Conservation (phyloP, 306 rosid species). For the Malus sylvestris region DNA sequence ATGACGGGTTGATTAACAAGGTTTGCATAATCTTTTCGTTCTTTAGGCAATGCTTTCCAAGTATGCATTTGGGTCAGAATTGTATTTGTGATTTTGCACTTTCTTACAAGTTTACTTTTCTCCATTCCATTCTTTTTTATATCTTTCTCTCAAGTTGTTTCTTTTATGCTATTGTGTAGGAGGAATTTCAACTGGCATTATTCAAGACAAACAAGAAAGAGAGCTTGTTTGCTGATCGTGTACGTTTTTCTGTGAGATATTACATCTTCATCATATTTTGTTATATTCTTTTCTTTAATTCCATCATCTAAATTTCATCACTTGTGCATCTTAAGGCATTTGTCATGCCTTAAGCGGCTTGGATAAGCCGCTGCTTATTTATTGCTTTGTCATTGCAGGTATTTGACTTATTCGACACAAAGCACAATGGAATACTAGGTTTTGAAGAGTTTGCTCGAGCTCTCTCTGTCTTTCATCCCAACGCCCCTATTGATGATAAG, state of each 20-base stretch:
- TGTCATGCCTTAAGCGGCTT: slow-evolving; percentile 10
- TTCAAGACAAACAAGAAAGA: slow-evolving; percentile 98
- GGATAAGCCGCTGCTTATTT: slow-evolving; percentile 10
- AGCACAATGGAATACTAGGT: slow-evolving; percentile 95
- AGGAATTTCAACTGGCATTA: slow-evolving; percentile 91
- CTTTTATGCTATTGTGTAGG: slow-evolving; percentile 40
- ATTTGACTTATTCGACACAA: slow-evolving; percentile 90
- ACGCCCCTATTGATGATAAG: slow-evolving; percentile 92
- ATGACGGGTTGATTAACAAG: slow-evolving; percentile 95
- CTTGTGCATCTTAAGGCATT: background rate
- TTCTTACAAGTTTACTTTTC: background rate
- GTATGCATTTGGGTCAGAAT: background rate
- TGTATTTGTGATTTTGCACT: background rate
- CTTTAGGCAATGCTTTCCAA: slow-evolving; percentile 1
- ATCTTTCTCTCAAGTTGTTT: background rate
- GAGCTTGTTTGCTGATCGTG: slow-evolving; percentile 96
- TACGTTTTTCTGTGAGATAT: slow-evolving; percentile 26
- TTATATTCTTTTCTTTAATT: background rate
- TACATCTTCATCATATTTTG: slow-evolving; percentile 2
- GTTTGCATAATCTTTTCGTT: slow-evolving; percentile 27
- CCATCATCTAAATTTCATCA: background rate
- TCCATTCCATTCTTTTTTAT: background rate
- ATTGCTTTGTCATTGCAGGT: slow-evolving; percentile 41
- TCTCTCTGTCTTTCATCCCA: slow-evolving; percentile 92
- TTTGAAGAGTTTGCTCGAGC: slow-evolving; percentile 99